phyloP scores from a whole-genome alignment of 140 eudicot species.

The Stevia rebaudiana region DNA sequence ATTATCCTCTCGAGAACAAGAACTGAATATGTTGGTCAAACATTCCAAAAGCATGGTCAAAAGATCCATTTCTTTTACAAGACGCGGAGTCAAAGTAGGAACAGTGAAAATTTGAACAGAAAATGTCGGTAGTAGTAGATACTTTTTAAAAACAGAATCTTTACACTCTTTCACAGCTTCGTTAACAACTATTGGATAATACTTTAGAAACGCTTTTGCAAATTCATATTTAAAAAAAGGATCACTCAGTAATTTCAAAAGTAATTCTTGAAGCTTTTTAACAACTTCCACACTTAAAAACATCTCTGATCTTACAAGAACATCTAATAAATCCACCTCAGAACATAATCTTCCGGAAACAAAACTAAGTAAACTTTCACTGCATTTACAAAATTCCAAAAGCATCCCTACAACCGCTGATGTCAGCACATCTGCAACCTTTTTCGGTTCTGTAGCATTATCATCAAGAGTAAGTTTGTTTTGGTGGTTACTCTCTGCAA shows the following conservation, averaged over 20 bases:
- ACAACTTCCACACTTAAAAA: slow-evolving; percentile 50
- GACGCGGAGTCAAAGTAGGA: slow-evolving; percentile 87
- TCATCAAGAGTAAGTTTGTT: slow-evolving; percentile 29
- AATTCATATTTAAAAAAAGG: slow-evolving; percentile 86
- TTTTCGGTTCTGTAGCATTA: slow-evolving; percentile 29
- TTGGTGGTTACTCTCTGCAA: slow-evolving; percentile 30
- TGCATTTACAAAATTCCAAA: slow-evolving; percentile 66
- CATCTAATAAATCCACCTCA: slow-evolving; percentile 50
- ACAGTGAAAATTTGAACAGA: slow-evolving; percentile 93
- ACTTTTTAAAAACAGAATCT: slow-evolving; percentile 50
- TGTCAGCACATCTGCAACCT: slow-evolving; percentile 59
- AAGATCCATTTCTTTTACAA: slow-evolving; percentile 86
- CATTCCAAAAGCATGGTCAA: slow-evolving; percentile 68
- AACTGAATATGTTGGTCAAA: slow-evolving; percentile 55
- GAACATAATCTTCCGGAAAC: slow-evolving; percentile 67
- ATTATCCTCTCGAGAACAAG: slow-evolving; percentile 71
- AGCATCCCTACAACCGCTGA: slow-evolving; percentile 78
- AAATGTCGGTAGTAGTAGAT: slow-evolving; percentile 71
- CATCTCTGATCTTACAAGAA: slow-evolving; percentile 75
- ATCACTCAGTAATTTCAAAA: slow-evolving; percentile 78
- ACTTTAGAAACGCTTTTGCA: slow-evolving; percentile 69
- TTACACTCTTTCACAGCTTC: slow-evolving; percentile 49
- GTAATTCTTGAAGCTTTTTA: slow-evolving; percentile 76
- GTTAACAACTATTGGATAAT: slow-evolving; percentile 65
- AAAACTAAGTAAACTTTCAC: slow-evolving; percentile 93